phyloP scores from a whole-genome alignment of 2,329 filamentous ascomycete species.

The Claviceps paspali region DNA sequence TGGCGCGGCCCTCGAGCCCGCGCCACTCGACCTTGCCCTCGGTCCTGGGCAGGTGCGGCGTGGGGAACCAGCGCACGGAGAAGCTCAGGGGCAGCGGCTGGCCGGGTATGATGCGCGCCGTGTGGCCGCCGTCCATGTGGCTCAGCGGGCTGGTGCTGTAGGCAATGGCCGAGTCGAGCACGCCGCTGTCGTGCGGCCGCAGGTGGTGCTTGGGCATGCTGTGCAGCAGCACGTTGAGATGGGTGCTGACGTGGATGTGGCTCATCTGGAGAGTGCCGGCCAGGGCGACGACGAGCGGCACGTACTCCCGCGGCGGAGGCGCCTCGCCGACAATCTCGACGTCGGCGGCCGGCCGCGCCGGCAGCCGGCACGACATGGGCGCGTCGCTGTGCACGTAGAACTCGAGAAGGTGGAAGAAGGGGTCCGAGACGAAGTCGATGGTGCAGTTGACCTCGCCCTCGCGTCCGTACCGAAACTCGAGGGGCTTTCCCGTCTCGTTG shows the following conservation, averaged over 20 bases:
- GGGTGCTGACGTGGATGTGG: slow-evolving; percentile 80
- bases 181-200: slow-evolving; percentile 54
- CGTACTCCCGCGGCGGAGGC: slow-evolving; percentile 43
- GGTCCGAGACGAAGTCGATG: slow-evolving; percentile 58
- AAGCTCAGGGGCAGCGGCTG: slow-evolving; percentile 69
- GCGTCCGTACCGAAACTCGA: slow-evolving; percentile 76
- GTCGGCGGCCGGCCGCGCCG: slow-evolving; percentile 51
- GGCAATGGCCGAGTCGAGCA: slow-evolving; percentile 73
- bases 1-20: slow-evolving; percentile 48
- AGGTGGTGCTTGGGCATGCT: slow-evolving; percentile 46
- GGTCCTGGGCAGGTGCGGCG: slow-evolving; percentile 52
- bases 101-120: slow-evolving; percentile 65
- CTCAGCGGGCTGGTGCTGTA: slow-evolving; percentile 67
- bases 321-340: slow-evolving; percentile 39
- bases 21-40: slow-evolving; percentile 51
- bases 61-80: slow-evolving; percentile 76
- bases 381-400: slow-evolving; percentile 98
- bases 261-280: slow-evolving; percentile 77
- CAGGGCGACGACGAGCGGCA: slow-evolving; percentile 76
- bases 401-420: slow-evolving; percentile 79
- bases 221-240: slow-evolving; percentile 80
- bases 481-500: slow-evolving; percentile 69
- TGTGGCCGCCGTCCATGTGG: slow-evolving; percentile 36
- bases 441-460: slow-evolving; percentile 76
- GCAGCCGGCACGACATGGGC: slow-evolving; percentile 79